Base-by-base conservation (phyloP, 495 filamentous ascomycete genomes). In the Podospora fimiseda region DNA sequence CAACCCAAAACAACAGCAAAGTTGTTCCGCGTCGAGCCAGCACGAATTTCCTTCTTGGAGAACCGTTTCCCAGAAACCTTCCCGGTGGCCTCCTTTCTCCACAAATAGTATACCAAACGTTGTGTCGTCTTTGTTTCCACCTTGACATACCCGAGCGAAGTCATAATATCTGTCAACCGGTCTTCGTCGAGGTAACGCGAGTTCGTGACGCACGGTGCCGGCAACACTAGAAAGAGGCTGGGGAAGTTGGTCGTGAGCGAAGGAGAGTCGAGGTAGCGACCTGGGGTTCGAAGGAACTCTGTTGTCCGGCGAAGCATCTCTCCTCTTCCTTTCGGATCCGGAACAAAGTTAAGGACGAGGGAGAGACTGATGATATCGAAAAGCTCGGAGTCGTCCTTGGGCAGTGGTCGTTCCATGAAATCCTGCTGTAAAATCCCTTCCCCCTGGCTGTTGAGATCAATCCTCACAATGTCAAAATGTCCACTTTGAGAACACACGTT, bases 361-460 rank as follows among this genome's bases (percentile, higher is more conserved):
- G 89, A 95, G n/a, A 99, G 78, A 56, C 88, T 93, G 61, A 99
- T 84, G 40, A 96, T 75, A 63, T 99, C 86, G 63, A 96, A 97
- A 23, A 70, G 71, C 40, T 92, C 84, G 0, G 72, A 66, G 24
- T 79, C 73, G 45, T 70, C 60, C 7, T 46, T 49, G 0, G 92
- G 92, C 15, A 93, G 68, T 6, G 90, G 87, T 30, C 89, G 75
- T 62, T 88, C 71, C 91, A 99, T 97, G 60, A 99, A 97, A 68
- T 99, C 89, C 63, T 97, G 90, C 63, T 89, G 77, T 53, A 80
- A 59, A 53, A 99, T 97, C 2, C 81, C 83, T 0, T 84, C 75
- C 48, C 83, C 82, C 57, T 92, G 89, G 46, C 89, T 90, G 69
- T 91, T 85, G 39, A 99, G 73, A 69, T 99, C 93, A 64, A 99